Evolutionary conservation across 2,329 filamentous ascomycete species (phyloP), one percentile per base, ranked within the genome.

Genomic region (Zarea fungicola): DNA sequence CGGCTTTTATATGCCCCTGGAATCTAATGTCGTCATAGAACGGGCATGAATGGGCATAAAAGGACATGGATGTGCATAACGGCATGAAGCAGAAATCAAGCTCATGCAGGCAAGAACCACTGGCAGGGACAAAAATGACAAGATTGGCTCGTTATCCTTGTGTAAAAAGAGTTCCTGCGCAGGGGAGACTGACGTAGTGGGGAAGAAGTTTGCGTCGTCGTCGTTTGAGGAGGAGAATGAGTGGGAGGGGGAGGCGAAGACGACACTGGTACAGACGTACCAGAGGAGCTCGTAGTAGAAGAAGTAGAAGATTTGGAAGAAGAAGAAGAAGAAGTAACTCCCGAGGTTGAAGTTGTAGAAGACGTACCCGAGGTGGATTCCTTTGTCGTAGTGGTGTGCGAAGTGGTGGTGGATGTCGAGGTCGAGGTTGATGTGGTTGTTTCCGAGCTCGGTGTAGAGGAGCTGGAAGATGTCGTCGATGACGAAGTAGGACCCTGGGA

Each of bases 191-290:
- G 59, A 60, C 54, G 57, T 49, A 32, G 58, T 58, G 36, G 29
- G 42, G 45, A 34, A 28, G 36, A 21, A 21, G 28, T 25, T 6
- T n/a, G 26, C 7, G 26, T 7, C 49, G 59, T 57, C 52, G 61
- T 59, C 51, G 58, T 58, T 51, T 60, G 60, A 53, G 58, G 60
- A 50, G 62, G 57, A 34, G 58, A 56, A 50, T 64, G 56, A 49
- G 66, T 63, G 40, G 51, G 49, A 31, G 55, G 45, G 51, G 48
- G 39, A 40, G 52, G 43, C 49, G 48, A 53, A 52, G 56, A 55
- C 44, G 55, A 50, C 53, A 55, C 55, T 55, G 56, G 56, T 55
- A 56, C 56, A 58, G 59, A 64, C 54, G 60, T 66, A 65, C 64
- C 61, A 25, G 49, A 42, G 42, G 56, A 54, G 36, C 58, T 56